phyloP scores from a whole-genome alignment of 1,284 basidiomycete species.

The Ceratobasidium sp. region DNA sequence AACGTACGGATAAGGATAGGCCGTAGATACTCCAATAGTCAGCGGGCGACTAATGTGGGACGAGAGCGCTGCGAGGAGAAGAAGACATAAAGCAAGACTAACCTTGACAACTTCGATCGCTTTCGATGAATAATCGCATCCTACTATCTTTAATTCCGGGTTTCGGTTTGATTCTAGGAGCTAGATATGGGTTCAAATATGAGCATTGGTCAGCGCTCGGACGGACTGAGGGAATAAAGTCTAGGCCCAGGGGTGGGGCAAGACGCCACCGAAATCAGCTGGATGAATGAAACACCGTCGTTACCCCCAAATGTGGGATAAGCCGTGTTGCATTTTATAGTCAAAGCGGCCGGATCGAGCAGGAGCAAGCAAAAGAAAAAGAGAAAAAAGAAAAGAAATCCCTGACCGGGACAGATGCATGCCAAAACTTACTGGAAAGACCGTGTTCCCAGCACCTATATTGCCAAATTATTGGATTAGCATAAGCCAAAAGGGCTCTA shows the following conservation, averaged over 20 bases:
- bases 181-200: not conserved
- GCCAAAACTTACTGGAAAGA: constrained; percentile 69
- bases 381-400: too few species aligned
- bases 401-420: not conserved
- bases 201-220: too few species aligned
- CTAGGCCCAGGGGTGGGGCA: not conserved
- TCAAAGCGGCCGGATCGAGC: not conserved
- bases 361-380: too few species aligned
- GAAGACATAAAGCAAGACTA: constrained; percentile 30
- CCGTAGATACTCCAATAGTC: not conserved
- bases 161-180: constrained; percentile 85
- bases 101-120: constrained; percentile 93
- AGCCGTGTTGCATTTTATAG: not conserved
- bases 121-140: constrained; percentile 90
- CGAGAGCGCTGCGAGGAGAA: not conserved
- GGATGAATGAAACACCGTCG: not conserved
- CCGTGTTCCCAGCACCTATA: constrained; percentile 91
- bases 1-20: constrained; percentile 40
- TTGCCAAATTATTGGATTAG: not conserved
- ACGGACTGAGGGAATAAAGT: too few species aligned
- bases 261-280: not conserved
- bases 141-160: constrained; percentile 71
- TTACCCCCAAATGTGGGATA: not conserved
- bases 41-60: not conserved
- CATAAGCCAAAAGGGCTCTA: not conserved